Base-by-base conservation (phyloP, 345 rosid genomes). In the Brassica juncea region DNA sequence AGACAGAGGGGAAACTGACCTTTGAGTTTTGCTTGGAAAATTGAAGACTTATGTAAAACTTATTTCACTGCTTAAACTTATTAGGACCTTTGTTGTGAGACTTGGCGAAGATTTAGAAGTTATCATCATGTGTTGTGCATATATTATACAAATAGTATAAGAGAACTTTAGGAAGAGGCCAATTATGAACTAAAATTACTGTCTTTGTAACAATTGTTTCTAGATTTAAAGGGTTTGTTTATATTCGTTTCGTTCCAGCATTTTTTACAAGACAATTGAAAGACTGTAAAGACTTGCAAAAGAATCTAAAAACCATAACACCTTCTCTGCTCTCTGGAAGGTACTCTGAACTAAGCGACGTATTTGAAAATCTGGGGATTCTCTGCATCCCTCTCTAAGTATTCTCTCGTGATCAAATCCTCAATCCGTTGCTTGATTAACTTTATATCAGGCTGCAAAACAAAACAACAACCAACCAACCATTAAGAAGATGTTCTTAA, bases 361-460 rank as follows among this genome's bases (percentile, higher is more conserved):
- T 95, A 95, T 82, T 82, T 86, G 68, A 84, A 93, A 72, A 58
- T 30, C 68, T 85, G 88, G 4, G 85, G 86, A 52, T 89, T 88
- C 8, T 89, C 91, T 72, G 69, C 82, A 54, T 90, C 98, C 73
- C 98, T 88, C 81, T 90, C 93, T 82, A 95, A 75, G 34, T 89
- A 93, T 31, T 95, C 99, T 59, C 92, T 82, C 1, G 81, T 81
- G 32, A 91, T 90, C 68, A 93, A 79, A 79, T 93, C 93, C 77
- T 95, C 98, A 31, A 90, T 91, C 71, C 97, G 82, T 83, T 91
- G 93, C 87, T 93, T 95, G 58, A 93, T 95, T 23, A 89, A 87
- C 84, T 89, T 95, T 11, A 90, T 86, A 82, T 93, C 97, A 72
- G 99, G 97, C 71, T 76, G 34, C 68, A 59, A 59, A 59, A 0